phyloP scores from a whole-genome alignment of 2,329 filamentous ascomycete species.

The Penicillium brevicompactum region DNA sequence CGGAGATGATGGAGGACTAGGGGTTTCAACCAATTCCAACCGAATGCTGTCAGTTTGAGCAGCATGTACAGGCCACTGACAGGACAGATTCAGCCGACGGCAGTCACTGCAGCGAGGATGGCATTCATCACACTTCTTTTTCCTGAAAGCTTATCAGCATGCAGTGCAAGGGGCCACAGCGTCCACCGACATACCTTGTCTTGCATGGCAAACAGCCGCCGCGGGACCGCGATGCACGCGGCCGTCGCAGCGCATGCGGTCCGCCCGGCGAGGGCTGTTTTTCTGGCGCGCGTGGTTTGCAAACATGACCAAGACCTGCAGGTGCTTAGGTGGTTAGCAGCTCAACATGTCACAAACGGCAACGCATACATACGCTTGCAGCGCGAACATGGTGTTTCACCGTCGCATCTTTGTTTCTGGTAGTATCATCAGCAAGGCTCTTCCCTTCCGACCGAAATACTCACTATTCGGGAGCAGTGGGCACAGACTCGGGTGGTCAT shows the following conservation, averaged over 20 bases:
- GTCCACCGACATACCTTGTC: conserved; percentile 20
- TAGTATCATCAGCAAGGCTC: background rate
- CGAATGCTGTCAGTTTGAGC: background rate
- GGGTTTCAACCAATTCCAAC: background rate
- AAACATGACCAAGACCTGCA: conserved; percentile 26
- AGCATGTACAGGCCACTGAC: conserved; percentile 17
- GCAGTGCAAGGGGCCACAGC: background rate
- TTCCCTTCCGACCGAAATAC: background rate
- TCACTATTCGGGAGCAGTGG: conserved; percentile 18
- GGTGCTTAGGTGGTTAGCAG: background rate
- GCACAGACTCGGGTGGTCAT: conserved; percentile 21
- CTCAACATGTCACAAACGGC: background rate
- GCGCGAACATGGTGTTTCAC: conserved; percentile 26
- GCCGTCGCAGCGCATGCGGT: conserved; percentile 12
- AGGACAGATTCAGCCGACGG: conserved; percentile 26
- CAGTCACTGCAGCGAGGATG: conserved; percentile 30
- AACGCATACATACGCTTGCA: conserved; percentile 26
- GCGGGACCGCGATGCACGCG: conserved; percentile 28
- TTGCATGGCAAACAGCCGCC: conserved; percentile 31
- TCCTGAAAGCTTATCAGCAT: conserved; percentile 15
- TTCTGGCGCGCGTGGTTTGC: conserved; percentile 20
- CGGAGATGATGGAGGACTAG: background rate
- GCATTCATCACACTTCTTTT: conserved; percentile 29
- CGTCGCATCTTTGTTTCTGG: conserved; percentile 35
- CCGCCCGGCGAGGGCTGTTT: background rate